These are phyloP conservation scores for Clathrus columnatus DNA, from an alignment of 768 basidiomycete species.

Conservation along the genomic window DNA sequence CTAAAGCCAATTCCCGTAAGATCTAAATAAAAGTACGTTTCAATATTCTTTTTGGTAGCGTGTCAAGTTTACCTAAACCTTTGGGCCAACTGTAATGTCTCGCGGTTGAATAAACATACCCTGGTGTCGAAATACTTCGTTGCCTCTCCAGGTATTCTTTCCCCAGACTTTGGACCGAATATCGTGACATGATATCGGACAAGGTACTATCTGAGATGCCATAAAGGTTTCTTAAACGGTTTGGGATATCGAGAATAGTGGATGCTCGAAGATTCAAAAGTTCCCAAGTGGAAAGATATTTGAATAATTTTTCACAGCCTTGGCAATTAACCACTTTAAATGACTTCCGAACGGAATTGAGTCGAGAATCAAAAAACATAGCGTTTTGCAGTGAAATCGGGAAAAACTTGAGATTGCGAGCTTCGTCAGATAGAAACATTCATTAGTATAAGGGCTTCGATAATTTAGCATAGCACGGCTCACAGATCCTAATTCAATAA, in stretches of 20 bases:
- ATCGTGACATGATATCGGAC: conserved; percentile 23
- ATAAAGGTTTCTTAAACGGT: conserved; percentile 26
- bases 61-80: conserved; percentile 35
- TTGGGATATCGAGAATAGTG: conserved; percentile 28
- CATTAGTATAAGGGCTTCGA: not conserved
- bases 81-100: conserved; percentile 44
- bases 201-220: conserved; percentile 26
- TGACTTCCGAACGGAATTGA: conserved; percentile 24
- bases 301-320: conserved; percentile 20
- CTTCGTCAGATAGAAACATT: conserved; percentile 18
- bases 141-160: conserved; percentile 24
- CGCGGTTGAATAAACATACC: conserved; percentile 24
- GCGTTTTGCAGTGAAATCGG: conserved; percentile 30
- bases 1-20: conserved; percentile 34
- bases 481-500: not conserved
- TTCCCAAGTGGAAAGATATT: conserved; percentile 28
- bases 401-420: conserved; percentile 40
- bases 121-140: conserved; percentile 19
- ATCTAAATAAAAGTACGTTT: conserved; percentile 20
- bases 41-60: conserved; percentile 5
- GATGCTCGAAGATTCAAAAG: conserved; percentile 32
- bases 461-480: not conserved
- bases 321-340: conserved; percentile 26
- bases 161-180: conserved; percentile 29
- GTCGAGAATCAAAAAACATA: conserved; percentile 19